Evolutionary conservation across 805 yeast genomes (phyloP).

Genomic region (Tanozyma kutaoensis): DNA sequence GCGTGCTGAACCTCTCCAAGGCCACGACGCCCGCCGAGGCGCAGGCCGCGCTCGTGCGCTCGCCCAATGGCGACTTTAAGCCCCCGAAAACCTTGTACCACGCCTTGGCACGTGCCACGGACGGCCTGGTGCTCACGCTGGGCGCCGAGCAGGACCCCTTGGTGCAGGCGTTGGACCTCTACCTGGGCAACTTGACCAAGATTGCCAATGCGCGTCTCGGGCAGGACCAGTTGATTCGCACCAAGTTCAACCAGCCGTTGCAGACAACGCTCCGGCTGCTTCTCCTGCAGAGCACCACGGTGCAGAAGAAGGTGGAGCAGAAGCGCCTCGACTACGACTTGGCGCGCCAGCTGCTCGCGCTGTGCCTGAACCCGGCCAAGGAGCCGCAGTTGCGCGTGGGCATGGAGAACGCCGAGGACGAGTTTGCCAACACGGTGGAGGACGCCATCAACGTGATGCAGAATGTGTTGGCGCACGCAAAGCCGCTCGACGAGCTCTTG

Average conservation of each 20-base stretch:
- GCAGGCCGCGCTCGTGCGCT: constrained; percentile 49
- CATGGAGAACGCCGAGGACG: constrained; percentile 79
- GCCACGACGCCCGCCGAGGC: constrained; percentile 76
- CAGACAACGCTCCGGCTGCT: constrained; percentile 47
- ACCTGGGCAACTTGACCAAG: constrained; percentile 57
- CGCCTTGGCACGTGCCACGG: constrained; percentile 68
- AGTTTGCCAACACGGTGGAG: constrained; percentile 80
- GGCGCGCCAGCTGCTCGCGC: constrained; percentile 38
- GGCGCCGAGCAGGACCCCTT: constrained; percentile 35
- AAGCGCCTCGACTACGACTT: constrained; percentile 72
- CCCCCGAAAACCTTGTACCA: constrained; percentile 75
- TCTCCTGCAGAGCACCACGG: constrained; percentile 49
- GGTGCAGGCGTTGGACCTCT: constrained; percentile 49
- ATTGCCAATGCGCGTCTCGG: constrained; percentile 74
- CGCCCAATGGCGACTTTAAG: constrained; percentile 27
- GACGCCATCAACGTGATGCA: constrained; percentile 78
- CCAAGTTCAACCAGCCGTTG: constrained; percentile 58
- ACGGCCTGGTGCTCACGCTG: constrained; percentile 28
- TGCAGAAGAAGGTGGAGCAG: constrained; percentile 64
- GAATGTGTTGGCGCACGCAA: constrained; percentile 59
- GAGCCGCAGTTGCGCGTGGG: constrained; percentile 63
- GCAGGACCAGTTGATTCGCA: constrained; percentile 62
- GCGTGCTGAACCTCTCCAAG: constrained; percentile 53
- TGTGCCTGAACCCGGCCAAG: constrained; percentile 31
- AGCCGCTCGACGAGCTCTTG: constrained; percentile 51